Evolutionary conservation across 2,329 filamentous ascomycete species (phyloP).

Genomic region (Exophiala sp.): DNA sequence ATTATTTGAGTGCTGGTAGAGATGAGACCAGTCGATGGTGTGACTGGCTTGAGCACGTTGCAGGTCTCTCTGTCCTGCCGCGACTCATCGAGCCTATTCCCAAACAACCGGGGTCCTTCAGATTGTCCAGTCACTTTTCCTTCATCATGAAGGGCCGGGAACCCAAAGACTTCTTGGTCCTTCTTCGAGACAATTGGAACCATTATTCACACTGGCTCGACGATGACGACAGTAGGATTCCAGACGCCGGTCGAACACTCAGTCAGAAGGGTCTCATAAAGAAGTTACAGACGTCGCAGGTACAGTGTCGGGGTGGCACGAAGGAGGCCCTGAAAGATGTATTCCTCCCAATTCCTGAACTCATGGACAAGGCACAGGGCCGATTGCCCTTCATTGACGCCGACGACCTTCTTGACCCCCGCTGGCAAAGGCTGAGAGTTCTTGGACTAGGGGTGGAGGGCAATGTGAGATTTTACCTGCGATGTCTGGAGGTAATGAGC

Average conservation of each 20-base stretch:
- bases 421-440: constrained; percentile 5
- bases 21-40: constrained; percentile 1
- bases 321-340: constrained; percentile 1
- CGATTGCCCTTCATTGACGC: constrained; percentile 8
- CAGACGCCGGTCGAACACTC: background rate
- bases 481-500: constrained; percentile 7
- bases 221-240: background rate
- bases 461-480: constrained; percentile 7
- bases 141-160: constrained; percentile 2
- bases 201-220: constrained; percentile 6
- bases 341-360: constrained; percentile 5
- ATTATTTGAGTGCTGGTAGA: background rate
- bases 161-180: constrained; percentile 4
- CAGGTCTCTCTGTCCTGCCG: constrained; percentile 4
- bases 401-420: constrained; percentile 3
- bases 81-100: background rate
- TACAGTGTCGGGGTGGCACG: constrained; percentile 2
- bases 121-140: constrained; percentile 1
- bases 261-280: constrained; percentile 1
- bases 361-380: constrained; percentile 7
- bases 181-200: constrained; percentile 6
- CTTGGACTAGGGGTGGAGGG: constrained; percentile 5
- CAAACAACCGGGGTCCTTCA: constrained; percentile 1
- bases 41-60: constrained; percentile 2
- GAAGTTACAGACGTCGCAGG: background rate